Percentiles rank a stretch among this genome's conserved stretches.
Evolutionary conservation across 148 eudicot species (phyloP).

Genomic region (Chenopodium quinoa): DNA sequence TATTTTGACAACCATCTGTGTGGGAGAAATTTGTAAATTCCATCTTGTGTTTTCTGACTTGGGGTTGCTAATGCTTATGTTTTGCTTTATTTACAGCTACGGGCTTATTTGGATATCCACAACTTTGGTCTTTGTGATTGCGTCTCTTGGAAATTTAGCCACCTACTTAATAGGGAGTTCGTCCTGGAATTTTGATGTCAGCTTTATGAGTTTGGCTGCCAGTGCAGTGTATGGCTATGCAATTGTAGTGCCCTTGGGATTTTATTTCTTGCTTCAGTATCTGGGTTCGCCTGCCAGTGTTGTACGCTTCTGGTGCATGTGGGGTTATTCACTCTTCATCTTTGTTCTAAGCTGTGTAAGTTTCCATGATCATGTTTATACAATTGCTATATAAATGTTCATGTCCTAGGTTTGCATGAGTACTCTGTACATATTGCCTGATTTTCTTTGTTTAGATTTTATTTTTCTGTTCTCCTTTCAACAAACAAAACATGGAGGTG

Average conservation of each 20-base stretch:
- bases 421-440: neutral
- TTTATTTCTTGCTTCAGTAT: constrained; percentile 89
- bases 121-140: constrained; percentile 73
- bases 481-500: neutral
- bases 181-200: constrained; percentile 82
- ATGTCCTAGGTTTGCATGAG: neutral
- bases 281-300: constrained; percentile 80
- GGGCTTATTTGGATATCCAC: constrained; percentile 95
- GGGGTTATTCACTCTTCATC: constrained; percentile 97
- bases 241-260: constrained; percentile 71
- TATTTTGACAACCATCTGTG: neutral
- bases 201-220: constrained; percentile 75
- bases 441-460: neutral
- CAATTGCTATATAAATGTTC: neutral
- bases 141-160: constrained; percentile 82
- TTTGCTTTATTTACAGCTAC: constrained; percentile 51
- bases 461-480: neutral
- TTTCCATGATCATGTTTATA: constrained; percentile 20
- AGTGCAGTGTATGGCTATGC: constrained; percentile 77
- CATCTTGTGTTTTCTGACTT: neutral
- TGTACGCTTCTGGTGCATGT: constrained; percentile 97
- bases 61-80: constrained; percentile 5
- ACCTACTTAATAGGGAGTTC: constrained; percentile 69
- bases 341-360: constrained; percentile 72
- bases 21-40: neutral